phyloP scores from a whole-genome alignment of 2,329 filamentous ascomycete species.

The Calonectria pseudoreteaudii region DNA sequence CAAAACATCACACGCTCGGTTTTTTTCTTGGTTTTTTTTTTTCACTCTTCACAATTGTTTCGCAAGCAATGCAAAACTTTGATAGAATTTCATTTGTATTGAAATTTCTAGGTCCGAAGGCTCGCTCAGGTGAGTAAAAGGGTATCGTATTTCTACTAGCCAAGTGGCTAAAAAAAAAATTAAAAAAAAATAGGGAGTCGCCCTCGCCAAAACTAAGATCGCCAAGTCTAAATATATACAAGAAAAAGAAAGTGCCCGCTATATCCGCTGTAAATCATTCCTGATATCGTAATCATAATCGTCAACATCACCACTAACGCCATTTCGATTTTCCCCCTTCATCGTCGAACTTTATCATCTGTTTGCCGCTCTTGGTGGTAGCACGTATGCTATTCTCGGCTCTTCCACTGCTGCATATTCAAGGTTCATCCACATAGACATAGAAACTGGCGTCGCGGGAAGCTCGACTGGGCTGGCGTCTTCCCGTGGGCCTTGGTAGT shows the following conservation, averaged over 20 bases:
- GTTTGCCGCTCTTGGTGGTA: slow-evolving; percentile 28
- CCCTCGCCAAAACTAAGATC: background rate
- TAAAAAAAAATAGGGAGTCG: background rate
- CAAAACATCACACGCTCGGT: background rate
- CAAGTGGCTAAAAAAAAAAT: background rate
- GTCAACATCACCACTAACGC: slow-evolving; percentile 21
- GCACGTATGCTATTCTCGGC: slow-evolving; percentile 41
- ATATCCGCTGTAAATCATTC: slow-evolving; percentile 19
- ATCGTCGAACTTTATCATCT: background rate
- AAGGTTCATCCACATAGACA: slow-evolving; percentile 42
- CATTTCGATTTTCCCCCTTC: slow-evolving; percentile 6
- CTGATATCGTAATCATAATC: slow-evolving; percentile 25
- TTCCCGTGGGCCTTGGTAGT: background rate
- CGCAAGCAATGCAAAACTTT: background rate
- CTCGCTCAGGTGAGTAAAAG: background rate
- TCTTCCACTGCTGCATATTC: slow-evolving; percentile 42
- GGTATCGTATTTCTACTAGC: background rate
- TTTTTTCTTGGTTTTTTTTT: background rate
- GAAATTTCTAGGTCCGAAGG: background rate
- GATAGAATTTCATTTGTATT: background rate
- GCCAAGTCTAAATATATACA: slow-evolving; percentile 9
- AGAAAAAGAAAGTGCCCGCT: slow-evolving; percentile 3
- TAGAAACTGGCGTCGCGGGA: slow-evolving; percentile 42
- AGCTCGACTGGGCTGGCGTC: slow-evolving; percentile 38
- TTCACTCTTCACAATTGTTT: background rate